These are phyloP conservation scores for Aspergillus sp. DNA, from an alignment of 2,329 filamentous ascomycete genomes.

Conservation along the genomic window DNA sequence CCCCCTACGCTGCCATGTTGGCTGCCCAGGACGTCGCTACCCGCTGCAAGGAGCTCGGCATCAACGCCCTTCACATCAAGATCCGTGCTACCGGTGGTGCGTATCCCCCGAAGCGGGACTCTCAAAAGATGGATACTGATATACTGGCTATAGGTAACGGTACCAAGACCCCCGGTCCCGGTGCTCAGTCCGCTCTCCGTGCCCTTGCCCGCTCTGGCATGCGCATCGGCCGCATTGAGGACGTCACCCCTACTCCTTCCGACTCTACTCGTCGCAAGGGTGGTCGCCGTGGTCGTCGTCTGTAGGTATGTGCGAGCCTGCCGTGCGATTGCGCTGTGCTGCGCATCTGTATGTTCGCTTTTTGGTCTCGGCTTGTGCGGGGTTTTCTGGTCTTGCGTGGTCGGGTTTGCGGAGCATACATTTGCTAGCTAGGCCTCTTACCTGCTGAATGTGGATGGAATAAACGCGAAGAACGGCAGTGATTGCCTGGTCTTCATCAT, in stretches of 20 bases:
- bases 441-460: conserved; percentile 51
- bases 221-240: conserved; percentile 99
- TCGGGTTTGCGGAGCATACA: conserved; percentile 1
- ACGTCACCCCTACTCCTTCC: conserved; percentile 98
- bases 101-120: conserved; percentile 34
- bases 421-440: conserved; percentile 33
- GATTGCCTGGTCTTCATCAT: conserved; percentile 57
- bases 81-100: conserved; percentile 98
- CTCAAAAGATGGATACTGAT: conserved; percentile 2
- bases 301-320: conserved; percentile 66
- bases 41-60: conserved; percentile 84
- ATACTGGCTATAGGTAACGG: conserved; percentile 73
- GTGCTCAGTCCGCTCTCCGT: conserved; percentile 98
- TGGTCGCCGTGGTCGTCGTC: conserved; percentile 99
- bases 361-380: conserved; percentile 31
- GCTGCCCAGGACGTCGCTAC: conserved; percentile 96
- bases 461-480: conserved; percentile 59
- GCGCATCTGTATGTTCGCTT: conserved; percentile 3
- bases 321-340: background rate
- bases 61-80: conserved; percentile 99
- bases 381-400: conserved; percentile 35
- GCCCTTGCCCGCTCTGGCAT: conserved; percentile 98
- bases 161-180: conserved; percentile 99
- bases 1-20: conserved; percentile 99
- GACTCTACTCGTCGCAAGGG: conserved; percentile 99